Evolutionary conservation across 2,329 filamentous ascomycete genomes (phyloP).

Genomic region (Chrysosporium keratinophilum): DNA sequence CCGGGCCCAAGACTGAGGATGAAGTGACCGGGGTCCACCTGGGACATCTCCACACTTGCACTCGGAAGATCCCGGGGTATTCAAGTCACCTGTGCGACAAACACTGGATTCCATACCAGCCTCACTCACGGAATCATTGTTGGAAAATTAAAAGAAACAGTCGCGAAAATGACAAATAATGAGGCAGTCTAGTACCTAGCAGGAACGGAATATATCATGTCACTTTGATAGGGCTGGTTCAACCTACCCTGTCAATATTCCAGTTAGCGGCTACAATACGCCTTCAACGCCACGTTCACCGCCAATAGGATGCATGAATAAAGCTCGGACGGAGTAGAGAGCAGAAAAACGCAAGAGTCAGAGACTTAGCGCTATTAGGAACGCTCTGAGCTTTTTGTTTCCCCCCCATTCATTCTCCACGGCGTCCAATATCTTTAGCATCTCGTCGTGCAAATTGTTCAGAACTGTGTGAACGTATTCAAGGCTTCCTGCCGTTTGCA

Average conservation of each 20-base stretch:
- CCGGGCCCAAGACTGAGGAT: slow-evolving; percentile 30
- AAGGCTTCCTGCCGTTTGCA: slow-evolving; percentile 9
- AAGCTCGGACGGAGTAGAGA: slow-evolving; percentile 24
- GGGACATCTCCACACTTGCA: background rate
- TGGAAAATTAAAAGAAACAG: no score
- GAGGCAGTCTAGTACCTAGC: no score
- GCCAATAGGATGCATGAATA: slow-evolving; percentile 25
- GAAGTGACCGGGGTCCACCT: no score
- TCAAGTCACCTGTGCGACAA: slow-evolving; percentile 26
- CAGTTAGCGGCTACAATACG: no score
- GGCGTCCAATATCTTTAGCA: background rate
- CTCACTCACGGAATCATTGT: no score
- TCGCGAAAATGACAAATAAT: no score
- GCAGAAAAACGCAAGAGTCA: background rate
- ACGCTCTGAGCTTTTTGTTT: background rate
- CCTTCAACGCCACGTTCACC: no score
- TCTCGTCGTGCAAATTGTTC: slow-evolving; percentile 1
- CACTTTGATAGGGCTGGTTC: no score
- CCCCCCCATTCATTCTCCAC: slow-evolving; percentile 4
- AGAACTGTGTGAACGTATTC: slow-evolving; percentile 7
- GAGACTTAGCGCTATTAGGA: background rate
- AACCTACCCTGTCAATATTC: no score
- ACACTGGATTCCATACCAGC: no score
- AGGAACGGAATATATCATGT: no score
- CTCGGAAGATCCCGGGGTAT: slow-evolving; percentile 21